A percentile compares a stretch with the other conserved stretches of the same genome.
Evolutionary conservation across 495 filamentous ascomycete species (phyloP).

Genomic region (Extremus antarcticus): DNA sequence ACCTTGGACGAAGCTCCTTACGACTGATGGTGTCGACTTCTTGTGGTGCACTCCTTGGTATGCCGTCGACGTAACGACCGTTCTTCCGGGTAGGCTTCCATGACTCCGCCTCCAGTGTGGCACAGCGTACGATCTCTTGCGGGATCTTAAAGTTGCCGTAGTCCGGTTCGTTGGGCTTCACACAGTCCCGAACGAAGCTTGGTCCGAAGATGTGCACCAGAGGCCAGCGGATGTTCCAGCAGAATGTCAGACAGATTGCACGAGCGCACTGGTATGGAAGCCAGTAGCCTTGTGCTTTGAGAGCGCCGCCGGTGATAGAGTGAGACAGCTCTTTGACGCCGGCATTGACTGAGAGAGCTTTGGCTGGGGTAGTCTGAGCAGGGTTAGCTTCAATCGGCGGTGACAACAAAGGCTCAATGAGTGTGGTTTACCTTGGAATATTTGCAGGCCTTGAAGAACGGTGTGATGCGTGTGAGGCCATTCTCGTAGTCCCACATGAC

Average conservation of each 20-base stretch:
- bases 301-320: conserved; percentile 87
- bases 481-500: conserved; percentile 97
- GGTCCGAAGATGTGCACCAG: conserved; percentile 82
- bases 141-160: conserved; percentile 63
- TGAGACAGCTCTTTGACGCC: conserved; percentile 78
- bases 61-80: not conserved
- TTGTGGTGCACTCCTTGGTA: conserved; percentile 6
- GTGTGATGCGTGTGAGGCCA: conserved; percentile 88
- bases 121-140: conserved; percentile 39
- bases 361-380: conserved; percentile 67
- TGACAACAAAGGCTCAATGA: no score
- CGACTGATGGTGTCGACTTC: not conserved
- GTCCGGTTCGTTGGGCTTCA: conserved; percentile 43
- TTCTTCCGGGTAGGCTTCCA: not conserved
- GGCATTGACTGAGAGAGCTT: conserved; percentile 65
- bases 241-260: conserved; percentile 79
- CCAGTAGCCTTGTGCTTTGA: conserved; percentile 95
- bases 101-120: conserved; percentile 13
- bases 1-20: conserved; percentile 1
- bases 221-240: conserved; percentile 68
- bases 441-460: conserved; percentile 82
- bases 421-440: conserved; percentile 63
- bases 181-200: conserved; percentile 62
- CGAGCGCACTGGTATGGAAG: conserved; percentile 80
- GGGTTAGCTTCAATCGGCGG: no score